Percentiles rank a stretch among this genome's conserved stretches.
phyloP scores from a whole-genome alignment of 1,284 basidiomycete genomes.

The Cryptococcus maquisensis region DNA sequence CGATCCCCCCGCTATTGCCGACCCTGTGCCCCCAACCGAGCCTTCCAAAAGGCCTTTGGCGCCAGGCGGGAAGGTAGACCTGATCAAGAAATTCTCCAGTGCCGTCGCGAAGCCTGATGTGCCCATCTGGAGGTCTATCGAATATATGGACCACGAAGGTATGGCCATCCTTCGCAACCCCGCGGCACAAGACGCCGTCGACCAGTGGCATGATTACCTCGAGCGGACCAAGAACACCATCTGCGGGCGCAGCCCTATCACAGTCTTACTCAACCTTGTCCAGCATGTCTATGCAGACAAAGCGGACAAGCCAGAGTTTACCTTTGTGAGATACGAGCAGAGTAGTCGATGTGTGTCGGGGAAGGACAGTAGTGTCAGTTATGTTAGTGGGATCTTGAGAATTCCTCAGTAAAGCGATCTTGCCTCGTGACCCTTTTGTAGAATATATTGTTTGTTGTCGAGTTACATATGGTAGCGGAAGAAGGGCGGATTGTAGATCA shows the following conservation, averaged over 20 bases:
- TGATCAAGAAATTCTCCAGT: slow-evolving; percentile 29
- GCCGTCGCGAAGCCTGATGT: slow-evolving; percentile 67
- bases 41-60: slow-evolving; percentile 26
- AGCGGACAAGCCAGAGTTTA: slow-evolving; percentile 34
- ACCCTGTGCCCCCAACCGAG: slow-evolving; percentile 50
- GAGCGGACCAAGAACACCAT: slow-evolving; percentile 83
- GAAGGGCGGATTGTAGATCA: not conserved
- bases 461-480: not conserved
- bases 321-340: slow-evolving; percentile 89
- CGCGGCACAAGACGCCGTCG: slow-evolving; percentile 54
- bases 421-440: not conserved
- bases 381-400: slow-evolving; percentile 66
- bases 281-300: slow-evolving; percentile 54
- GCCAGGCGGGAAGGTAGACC: not conserved
- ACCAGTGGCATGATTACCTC: slow-evolving; percentile 70
- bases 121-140: slow-evolving; percentile 61
- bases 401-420: slow-evolving; percentile 12
- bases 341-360: slow-evolving; percentile 69
- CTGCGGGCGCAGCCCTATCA: slow-evolving; percentile 93
- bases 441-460: not conserved
- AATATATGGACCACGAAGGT: slow-evolving; percentile 48
- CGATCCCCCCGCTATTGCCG: slow-evolving; percentile 53
- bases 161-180: slow-evolving; percentile 36
- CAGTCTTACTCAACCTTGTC: slow-evolving; percentile 78
- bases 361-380: slow-evolving; percentile 86